Conservation (phyloP, 305 asterid genomes). For the Fraxinus xanthoxyloides region DNA sequence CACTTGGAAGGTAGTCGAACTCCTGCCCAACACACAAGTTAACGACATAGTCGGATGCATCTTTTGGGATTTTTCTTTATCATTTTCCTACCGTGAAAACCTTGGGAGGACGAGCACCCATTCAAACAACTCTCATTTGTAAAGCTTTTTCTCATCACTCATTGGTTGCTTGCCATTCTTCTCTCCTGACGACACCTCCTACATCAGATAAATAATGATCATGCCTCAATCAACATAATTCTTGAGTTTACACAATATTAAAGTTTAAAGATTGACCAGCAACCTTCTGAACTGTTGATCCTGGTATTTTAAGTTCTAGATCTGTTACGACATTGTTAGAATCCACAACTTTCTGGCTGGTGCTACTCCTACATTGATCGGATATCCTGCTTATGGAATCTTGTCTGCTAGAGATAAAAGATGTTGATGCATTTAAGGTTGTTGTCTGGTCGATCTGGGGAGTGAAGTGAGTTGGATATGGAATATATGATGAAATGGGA, state of each 20-base stretch:
- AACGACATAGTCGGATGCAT: not conserved
- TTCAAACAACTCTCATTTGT: slow-evolving; percentile 74
- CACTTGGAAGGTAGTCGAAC: not conserved
- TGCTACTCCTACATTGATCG: slow-evolving; percentile 41
- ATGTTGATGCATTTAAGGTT: slow-evolving; percentile 17
- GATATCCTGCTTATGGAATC: slow-evolving; percentile 53
- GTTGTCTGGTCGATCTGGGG: slow-evolving; percentile 56
- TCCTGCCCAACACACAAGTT: not conserved
- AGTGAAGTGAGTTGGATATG: slow-evolving; percentile 36
- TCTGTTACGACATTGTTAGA: slow-evolving; percentile 83
- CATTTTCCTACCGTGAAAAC: slow-evolving; percentile 47
- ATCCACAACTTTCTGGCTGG: slow-evolving; percentile 43
- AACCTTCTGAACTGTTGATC: slow-evolving; percentile 54
- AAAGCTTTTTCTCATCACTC: slow-evolving; percentile 54
- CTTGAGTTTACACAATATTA: not conserved
- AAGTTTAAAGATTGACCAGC: not conserved
- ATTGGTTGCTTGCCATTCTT: slow-evolving; percentile 35
- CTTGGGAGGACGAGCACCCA: slow-evolving; percentile 74
- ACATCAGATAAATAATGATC: not conserved
- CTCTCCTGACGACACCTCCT: not conserved
- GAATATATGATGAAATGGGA: slow-evolving; percentile 60
- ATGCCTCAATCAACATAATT: not conserved
- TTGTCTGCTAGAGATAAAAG: slow-evolving; percentile 58
- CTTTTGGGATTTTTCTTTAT: not conserved
- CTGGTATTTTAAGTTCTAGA: slow-evolving; percentile 95